Base-by-base conservation (phyloP, 768 basidiomycete species). In the Tulasnella sp. region DNA sequence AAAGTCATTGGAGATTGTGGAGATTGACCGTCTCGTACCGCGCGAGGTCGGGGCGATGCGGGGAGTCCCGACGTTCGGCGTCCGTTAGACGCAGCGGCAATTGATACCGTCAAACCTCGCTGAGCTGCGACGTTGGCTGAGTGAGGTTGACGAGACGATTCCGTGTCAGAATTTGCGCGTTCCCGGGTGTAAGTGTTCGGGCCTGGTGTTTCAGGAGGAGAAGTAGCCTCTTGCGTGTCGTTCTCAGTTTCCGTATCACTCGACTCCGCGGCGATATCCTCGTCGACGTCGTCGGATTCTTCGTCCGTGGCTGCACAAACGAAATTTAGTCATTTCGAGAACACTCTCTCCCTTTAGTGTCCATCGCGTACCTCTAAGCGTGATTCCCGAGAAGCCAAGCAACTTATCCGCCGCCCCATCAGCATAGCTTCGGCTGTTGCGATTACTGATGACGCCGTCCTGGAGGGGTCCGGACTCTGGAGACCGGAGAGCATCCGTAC, bases 391-490 rank as follows among this genome's bases (percentile, higher is more conserved):
- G 70, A 94, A 80, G 29, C 93, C 93, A 72, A 95, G 87, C 77
- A 94, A 81, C 78, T 88, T 83, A 81, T 95, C 93, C 59, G 93
- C 90, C 64, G 91, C 92, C 47, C 88, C 87, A 75, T 91, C 90
- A 37, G 89, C 86, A 80, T 94, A 94, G 75, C 90, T 91, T 75
- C 85, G 87, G 77, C 91, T 93, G 80, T 95, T 95, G 76, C 93
- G 86, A 73, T 88, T 87, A 77, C 84, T 82, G 26, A 68, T 71
- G 39, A 65, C 44, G 19, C 63, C 52, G 14, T 62, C 65, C n/a
- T 19, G 19, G 9, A 66, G 42, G 17, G 39, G 32, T 8, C 52
- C 32, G 39, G 72, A 29, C 40, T 40, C n/a, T 39, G 47, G 8
- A 35, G 69, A 6, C 52, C 83, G 79, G 29, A 84, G 85, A 71